Evolutionary conservation across 2,329 filamentous ascomycete genomes (phyloP), one percentile per base, ranked within the genome.

Genomic region (Ceratocystis papillata): DNA sequence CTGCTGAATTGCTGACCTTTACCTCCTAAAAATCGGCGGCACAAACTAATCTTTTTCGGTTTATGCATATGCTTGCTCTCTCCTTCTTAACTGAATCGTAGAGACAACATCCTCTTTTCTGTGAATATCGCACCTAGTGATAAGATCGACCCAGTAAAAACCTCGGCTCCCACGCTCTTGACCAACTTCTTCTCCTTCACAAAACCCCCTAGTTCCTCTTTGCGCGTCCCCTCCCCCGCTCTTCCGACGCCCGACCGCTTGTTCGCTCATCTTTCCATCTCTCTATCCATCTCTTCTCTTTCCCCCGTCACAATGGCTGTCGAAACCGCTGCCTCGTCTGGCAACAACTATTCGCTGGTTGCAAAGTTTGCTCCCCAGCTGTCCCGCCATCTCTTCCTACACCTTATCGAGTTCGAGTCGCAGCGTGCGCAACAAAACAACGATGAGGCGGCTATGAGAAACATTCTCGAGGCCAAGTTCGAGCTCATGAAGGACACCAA

Each of bases 321-420:
- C 30, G 60, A 63, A 30, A 61, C 68, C 63, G 62, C 67, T 59
- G 15, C 65, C 50, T 63, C 63, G 48, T 59, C 55, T 37, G 37
- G 64, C 20, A 45, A 66, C 15, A 67, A 66, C 46, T 70, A 68
- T 60, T 69, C 68, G 41, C 67, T 70, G 64, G 66, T 70, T 50
- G 68, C 68, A 73, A 91, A 92, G 78, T 81, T 99, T 74, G 88
- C 96, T 75, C 87, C 87, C 71, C 87, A 95, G 77, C 89, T 99
- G 77, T 94, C 96, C 81, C 87, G 94, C 72, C 94, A 99, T 77
- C 83, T 99, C 73, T 89, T 97, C 74, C 99, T 96, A 79, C 94
- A 94, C 71, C 84, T 99, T 70, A 87, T 99, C 75, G 92, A 96
- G 79, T 96, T 96, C 78, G 83, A 88, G 73, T 87, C 87, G 73